Conservation (phyloP, 352 stramenopile genomes). For the Pythium monospermum region DNA sequence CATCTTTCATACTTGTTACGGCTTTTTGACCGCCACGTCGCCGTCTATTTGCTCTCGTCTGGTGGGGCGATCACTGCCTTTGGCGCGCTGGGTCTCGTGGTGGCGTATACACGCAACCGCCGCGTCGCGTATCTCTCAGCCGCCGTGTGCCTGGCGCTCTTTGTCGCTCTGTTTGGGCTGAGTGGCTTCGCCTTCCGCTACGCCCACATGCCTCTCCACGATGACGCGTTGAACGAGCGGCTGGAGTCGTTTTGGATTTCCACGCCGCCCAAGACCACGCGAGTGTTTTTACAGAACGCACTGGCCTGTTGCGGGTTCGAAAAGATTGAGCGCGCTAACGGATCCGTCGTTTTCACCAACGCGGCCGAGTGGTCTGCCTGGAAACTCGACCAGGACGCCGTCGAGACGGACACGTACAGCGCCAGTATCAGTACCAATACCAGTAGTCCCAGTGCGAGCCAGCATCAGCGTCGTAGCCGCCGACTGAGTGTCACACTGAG, state of each 20-base stretch:
- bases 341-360: slow-evolving; percentile 15
- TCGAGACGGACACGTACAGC: slow-evolving; percentile 4
- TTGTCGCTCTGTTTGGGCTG: slow-evolving; percentile 32
- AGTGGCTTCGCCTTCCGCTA: slow-evolving; percentile 40
- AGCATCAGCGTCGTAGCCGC: neutral
- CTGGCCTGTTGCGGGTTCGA: slow-evolving; percentile 23
- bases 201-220: slow-evolving; percentile 10
- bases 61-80: slow-evolving; percentile 38
- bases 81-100: slow-evolving; percentile 23
- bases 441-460: too few relatives aligned
- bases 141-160: slow-evolving; percentile 31
- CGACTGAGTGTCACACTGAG: slow-evolving; percentile 7
- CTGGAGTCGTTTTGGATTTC: slow-evolving; percentile 17
- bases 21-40: slow-evolving; percentile 48
- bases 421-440: too few relatives aligned
- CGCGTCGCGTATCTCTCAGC: slow-evolving; percentile 30
- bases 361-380: slow-evolving; percentile 12
- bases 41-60: slow-evolving; percentile 38
- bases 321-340: slow-evolving; percentile 13
- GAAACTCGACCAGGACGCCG: slow-evolving; percentile 1
- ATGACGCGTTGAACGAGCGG: slow-evolving; percentile 17
- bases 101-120: slow-evolving; percentile 21
- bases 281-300: slow-evolving; percentile 23
- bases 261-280: slow-evolving; percentile 14
- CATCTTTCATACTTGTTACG: slow-evolving; percentile 53